Base-by-base conservation (phyloP, 192 early-diverging fungal genomes). In the Mortierella antarctica region DNA sequence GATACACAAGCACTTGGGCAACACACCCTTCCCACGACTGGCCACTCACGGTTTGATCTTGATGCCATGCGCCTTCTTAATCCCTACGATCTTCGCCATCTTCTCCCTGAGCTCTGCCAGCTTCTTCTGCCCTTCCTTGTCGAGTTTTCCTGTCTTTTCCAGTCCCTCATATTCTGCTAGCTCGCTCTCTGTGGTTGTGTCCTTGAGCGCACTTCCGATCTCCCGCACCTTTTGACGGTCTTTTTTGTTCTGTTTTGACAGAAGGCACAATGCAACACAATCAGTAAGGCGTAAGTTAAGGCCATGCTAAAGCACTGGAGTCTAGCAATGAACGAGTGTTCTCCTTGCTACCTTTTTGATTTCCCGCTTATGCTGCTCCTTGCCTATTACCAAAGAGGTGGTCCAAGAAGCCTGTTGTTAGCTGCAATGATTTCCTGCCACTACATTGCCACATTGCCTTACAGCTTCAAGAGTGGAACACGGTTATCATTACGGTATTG, bases 341-440 rank as follows among this genome's bases (percentile, higher is more conserved):
- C n/a, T n/a, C 4, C 13, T 21, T 18, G 21, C 0, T 80, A 80
- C 77, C 70, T 80, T 80, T 48, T 80, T 80, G 45, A 72, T 72
- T 40, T 80, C 77, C 56, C 68, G 71, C 14, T 80, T 80, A 47
- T 80, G 77, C 65, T 72, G 70, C 39, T 80, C 77, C 70, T 80
- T 80, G 70, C 77, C 77, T 80, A 62, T n/a, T 21, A 9, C 23
- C 1, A 59, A 70, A 44, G 40, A 51, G 2, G 46, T 39, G 17
- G 45, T 46, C 10, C 20, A 57, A 20, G 46, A n/a, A 4, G 57
- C 44, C 12, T 59, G 12, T 49, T 17, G 8, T 2, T 14, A 57
- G 18, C 47, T 18, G 45, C 21, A 57, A 11, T 11, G 14, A 8
- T n/a, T 57, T 7, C 11, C 18, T 58, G 41, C n/a, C n/a, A 41